Evolutionary conservation across 148 eudicot species (phyloP).

Genomic region (Heliosperma pusillum): DNA sequence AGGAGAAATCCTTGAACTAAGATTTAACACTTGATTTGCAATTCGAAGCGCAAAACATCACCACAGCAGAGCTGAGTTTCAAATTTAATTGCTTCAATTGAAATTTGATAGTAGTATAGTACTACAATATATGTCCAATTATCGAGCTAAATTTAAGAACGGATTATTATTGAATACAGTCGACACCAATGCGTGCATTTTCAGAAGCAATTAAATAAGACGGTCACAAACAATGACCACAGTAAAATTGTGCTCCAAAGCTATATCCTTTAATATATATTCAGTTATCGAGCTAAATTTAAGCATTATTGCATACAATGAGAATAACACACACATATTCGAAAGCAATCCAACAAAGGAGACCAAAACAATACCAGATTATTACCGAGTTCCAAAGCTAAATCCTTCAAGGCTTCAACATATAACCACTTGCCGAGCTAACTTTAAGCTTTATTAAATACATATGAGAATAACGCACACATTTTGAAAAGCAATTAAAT

Average conservation of each 20-base stretch:
- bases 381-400: no score
- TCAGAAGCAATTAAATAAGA: neutral
- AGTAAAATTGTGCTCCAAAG: neutral
- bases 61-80: neutral
- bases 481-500: neutral
- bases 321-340: no score
- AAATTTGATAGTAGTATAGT: neutral
- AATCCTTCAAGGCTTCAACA: no score
- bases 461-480: neutral
- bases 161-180: neutral
- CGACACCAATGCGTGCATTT: neutral
- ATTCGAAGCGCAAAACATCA: neutral
- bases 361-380: no score
- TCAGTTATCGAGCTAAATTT: neutral
- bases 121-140: neutral
- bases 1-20: neutral
- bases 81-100: neutral
- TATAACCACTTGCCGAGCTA: no score
- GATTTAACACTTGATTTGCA: neutral
- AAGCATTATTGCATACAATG: neutral
- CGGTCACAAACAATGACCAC: neutral
- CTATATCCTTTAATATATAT: neutral
- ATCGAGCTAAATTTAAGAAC: neutral
- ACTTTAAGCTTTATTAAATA: neutral
- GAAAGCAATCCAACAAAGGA: no score